Base-by-base conservation (phyloP, 2,329 filamentous ascomycete genomes). In the Epichloe uncinata region DNA sequence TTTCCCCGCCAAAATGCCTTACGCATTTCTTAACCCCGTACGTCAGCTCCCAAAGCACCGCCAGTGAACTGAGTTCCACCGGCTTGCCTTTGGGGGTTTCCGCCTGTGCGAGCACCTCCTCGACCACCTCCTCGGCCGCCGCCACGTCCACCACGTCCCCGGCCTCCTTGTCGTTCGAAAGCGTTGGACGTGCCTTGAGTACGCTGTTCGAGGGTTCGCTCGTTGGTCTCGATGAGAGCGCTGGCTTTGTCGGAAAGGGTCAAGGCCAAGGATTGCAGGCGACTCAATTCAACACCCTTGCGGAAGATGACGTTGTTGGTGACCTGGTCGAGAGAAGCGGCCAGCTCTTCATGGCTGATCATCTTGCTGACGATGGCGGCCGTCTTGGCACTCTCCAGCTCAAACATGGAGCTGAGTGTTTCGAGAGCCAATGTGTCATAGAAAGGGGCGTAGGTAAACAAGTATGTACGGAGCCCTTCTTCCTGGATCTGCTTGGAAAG, bases 391-490 rank as follows among this genome's bases (percentile, higher is more conserved):
- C 84, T 74, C 51, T 90, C 79, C 22, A 98, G 83, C 71, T 98
- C 93, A 68, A 98, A 98, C 93, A 98, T 98, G 57, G 74, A 75
- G 55, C 88, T 84, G 53, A 98, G 78, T 22, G 90, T 94, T 57
- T 80, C 76, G 59, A 96, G 78, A 53, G 89, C 84, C 53, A 98
- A 81, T 20, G 93, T 97, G 72, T 98, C 93, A 75, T 98, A 98
- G 78, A 94, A 98, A 49, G 93, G 93, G 37, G 94, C 93, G 70
- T 98, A 98, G 50, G 93, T 98, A 79, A 98, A 98, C 60, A 98
- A 87, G 68, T 97, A 98, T 49, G 93, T 98, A 60, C 93, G 83
- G 49, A 98, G 82, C 60, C 94, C 93, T 74, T 98, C 93, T 69
- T 98, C 93, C 69, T 98, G 93, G 64, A 97, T 95, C 75, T 98